A percentile compares a stretch with the other conserved stretches of the same genome.
These are phyloP conservation scores for Pseudogymnoascus sp. DNA, from an alignment of 2,329 filamentous ascomycete species.

Conservation along the genomic window DNA sequence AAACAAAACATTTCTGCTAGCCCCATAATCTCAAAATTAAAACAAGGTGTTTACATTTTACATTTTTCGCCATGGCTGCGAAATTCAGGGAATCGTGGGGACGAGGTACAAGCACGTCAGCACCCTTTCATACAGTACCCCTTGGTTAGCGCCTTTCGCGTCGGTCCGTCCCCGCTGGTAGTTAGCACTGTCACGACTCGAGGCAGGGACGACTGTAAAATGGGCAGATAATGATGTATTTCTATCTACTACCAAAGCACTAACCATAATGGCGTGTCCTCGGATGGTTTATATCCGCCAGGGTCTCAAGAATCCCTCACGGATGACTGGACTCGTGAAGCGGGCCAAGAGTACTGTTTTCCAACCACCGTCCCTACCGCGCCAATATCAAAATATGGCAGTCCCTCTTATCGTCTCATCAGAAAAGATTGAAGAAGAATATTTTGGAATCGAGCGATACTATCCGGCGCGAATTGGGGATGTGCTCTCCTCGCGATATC, in stretches of 20 bases:
- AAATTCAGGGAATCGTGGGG: no score
- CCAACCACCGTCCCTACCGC: constrained; percentile 12
- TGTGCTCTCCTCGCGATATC: constrained; percentile 15
- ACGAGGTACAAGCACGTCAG: no score
- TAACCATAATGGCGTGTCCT: background rate
- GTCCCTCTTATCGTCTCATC: constrained; percentile 11
- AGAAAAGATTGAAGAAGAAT: constrained; percentile 15
- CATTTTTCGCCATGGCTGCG: no score
- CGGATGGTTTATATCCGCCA: background rate
- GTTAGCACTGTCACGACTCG: background rate
- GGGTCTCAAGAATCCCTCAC: constrained; percentile 6
- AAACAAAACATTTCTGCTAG: no score
- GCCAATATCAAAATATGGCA: constrained; percentile 13
- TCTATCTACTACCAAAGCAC: background rate
- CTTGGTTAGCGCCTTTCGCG: background rate
- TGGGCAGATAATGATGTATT: background rate
- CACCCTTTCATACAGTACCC: background rate
- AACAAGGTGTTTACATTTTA: no score
- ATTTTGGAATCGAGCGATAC: constrained; percentile 15
- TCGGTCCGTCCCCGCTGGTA: background rate
- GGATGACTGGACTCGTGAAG: constrained; percentile 13
- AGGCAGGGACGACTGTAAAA: background rate
- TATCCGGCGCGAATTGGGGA: constrained; percentile 16
- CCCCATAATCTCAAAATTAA: no score
- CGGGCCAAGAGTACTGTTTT: constrained; percentile 13